Evolutionary conservation across 371 early-diverging fungal species (phyloP).

Genomic region (Dinochytrium kinnereticum): DNA sequence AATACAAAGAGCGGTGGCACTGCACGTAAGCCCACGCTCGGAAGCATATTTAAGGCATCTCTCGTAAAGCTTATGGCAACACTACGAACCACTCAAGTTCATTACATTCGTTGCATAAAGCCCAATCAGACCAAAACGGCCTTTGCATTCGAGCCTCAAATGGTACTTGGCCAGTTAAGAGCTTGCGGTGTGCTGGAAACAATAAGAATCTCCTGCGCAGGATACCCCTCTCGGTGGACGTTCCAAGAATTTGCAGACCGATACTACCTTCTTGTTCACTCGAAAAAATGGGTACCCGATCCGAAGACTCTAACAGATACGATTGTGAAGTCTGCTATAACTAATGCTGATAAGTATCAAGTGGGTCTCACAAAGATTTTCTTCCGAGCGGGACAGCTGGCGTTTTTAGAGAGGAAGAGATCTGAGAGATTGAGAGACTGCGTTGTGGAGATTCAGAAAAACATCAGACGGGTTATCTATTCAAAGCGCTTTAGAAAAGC

Average conservation of each 20-base stretch:
- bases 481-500: conserved; percentile 55
- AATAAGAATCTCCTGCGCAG: conserved; percentile 97
- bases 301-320: conserved; percentile 53
- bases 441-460: conserved; percentile 88
- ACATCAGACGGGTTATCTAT: conserved; percentile 77
- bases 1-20: background rate
- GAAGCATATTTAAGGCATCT: conserved; percentile 31
- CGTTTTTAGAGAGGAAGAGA: conserved; percentile 80
- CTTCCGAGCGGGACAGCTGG: conserved; percentile 94
- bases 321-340: conserved; percentile 74
- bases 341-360: conserved; percentile 87
- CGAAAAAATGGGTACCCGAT: conserved; percentile 68
- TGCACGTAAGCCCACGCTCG: conserved; percentile 27
- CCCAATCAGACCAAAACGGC: conserved; percentile 94
- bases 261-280: conserved; percentile 82
- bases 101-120: conserved; percentile 98
- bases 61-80: conserved; percentile 35
- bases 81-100: conserved; percentile 33
- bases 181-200: conserved; percentile 99
- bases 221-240: conserved; percentile 93
- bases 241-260: conserved; percentile 91
- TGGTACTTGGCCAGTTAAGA: conserved; percentile 96
- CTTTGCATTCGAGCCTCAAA: conserved; percentile 88
- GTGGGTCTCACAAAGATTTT: conserved; percentile 98
- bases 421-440: conserved; percentile 79